phyloP scores from a whole-genome alignment of 768 basidiomycete genomes.

The Kondoa subrosea region DNA sequence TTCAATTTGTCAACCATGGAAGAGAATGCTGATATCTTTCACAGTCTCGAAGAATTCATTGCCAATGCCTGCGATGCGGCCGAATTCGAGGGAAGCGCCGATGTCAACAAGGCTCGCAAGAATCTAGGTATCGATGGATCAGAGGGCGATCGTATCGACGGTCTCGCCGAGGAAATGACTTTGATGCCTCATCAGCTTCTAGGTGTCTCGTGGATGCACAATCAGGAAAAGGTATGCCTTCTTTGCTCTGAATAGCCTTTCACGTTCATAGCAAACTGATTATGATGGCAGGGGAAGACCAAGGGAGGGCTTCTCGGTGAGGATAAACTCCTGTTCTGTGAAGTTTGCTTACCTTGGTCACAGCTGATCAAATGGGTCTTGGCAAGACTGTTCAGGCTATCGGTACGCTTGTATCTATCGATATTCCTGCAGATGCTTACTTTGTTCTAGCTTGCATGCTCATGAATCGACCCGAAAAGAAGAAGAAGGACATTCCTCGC shows the following conservation, averaged over 20 bases:
- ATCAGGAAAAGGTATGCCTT: not conserved
- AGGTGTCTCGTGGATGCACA: not conserved
- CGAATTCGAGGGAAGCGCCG: not conserved
- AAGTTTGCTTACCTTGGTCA: not conserved
- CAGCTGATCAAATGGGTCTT: not conserved
- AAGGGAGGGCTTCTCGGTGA: not conserved
- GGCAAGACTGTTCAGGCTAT: not conserved
- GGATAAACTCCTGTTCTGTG: not conserved
- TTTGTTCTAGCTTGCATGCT: constrained; percentile 4
- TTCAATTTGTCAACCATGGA: not conserved
- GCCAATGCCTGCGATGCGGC: not conserved
- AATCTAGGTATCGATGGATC: not conserved
- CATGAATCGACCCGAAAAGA: not conserved
- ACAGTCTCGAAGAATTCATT: not conserved
- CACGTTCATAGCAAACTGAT: too few species aligned
- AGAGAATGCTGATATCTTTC: not conserved
- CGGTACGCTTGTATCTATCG: too few species aligned
- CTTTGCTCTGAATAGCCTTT: too few species aligned
- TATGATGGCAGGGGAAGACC: too few species aligned
- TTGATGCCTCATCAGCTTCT: not conserved
- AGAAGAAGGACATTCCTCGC: not conserved
- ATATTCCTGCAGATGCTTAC: too few species aligned
- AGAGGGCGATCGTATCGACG: not conserved
- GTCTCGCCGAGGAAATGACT: not conserved
- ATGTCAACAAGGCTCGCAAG: not conserved